Evolutionary conservation across 352 stramenopile genomes (phyloP), one percentile per base, ranked within the genome.

Genomic region (Phytophthora pinifolia): DNA sequence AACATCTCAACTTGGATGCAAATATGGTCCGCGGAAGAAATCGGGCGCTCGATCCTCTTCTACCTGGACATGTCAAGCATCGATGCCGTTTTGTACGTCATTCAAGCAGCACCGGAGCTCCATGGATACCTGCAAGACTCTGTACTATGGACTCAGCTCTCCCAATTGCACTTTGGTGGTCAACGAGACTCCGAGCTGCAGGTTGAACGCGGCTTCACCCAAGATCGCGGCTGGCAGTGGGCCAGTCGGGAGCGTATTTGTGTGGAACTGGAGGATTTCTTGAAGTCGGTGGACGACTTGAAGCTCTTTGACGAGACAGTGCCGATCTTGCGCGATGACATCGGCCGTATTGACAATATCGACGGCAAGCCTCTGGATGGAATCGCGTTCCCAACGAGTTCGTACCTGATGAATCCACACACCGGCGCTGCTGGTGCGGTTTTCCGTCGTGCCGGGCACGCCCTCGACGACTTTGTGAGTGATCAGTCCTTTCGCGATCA

Each of bases 341-440:
- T 82, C 22, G 37, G 53, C 9, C 44, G 22, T 20, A 59, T 76
- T 18, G 37, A 50, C 6, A 47, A 47, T 14, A 65, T 74, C 20
- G 44, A 65, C 39, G 58, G 52, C 31, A 35, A 22, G 17, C 48
- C 44, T n/a, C 29, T 79, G 3, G 75, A 86, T 18, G 74, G 60
- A n/a, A 70, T 86, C 32, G 66, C 54, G 14, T 86, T 86, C 52
- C 68, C 76, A 6, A 78, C 70, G 8, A 74, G 62, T 36, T 38
- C 62, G 7, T 31, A 53, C 6, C 22, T 86, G 34, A 42, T 41
- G 1, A 82, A 76, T 44, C 63, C 67, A 31, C 49, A 67, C 49
- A 68, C 65, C 17, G 76, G 68, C 7, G 65, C 70, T 7, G 70
- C 73, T 8, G 48, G 31, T 1, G 69, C 57, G 2, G 57, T 86